These are phyloP conservation scores for Protomyces macrosporus DNA, from an alignment of 1,139 yeast genomes.

Conservation along the genomic window DNA sequence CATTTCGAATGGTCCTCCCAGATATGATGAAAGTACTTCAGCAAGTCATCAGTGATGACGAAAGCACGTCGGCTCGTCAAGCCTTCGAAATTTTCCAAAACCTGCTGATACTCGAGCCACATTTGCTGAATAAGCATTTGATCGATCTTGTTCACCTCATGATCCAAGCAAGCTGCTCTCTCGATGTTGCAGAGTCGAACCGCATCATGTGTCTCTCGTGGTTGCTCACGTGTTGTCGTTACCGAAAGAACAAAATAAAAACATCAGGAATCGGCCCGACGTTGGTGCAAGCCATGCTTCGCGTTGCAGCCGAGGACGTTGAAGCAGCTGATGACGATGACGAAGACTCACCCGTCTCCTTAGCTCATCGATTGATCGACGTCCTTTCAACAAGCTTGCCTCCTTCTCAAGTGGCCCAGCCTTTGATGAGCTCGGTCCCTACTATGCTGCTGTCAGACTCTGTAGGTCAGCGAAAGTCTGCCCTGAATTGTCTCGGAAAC, in stretches of 20 bases:
- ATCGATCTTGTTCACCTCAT: conserved; percentile 64
- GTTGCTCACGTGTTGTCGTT: conserved; percentile 73
- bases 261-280: conserved; percentile 72
- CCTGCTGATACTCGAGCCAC: conserved; percentile 67
- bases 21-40: conserved; percentile 75
- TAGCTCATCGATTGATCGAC: conserved; percentile 77
- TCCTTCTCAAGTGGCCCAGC: conserved; percentile 82
- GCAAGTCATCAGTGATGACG: conserved; percentile 64
- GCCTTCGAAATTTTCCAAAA: conserved; percentile 83
- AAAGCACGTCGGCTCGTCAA: conserved; percentile 58
- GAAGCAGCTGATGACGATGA: conserved; percentile 73
- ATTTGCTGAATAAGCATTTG: conserved; percentile 71
- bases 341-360: conserved; percentile 70
- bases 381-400: conserved; percentile 78
- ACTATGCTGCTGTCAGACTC: conserved; percentile 59
- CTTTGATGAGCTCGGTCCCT: conserved; percentile 67
- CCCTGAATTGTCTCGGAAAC: conserved; percentile 71
- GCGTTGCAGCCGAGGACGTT: conserved; percentile 79
- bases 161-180: conserved; percentile 59
- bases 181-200: conserved; percentile 67
- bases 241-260: conserved; percentile 40
- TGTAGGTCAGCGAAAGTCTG: conserved; percentile 81
- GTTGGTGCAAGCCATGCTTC: conserved; percentile 66
- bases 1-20: conserved; percentile 68
- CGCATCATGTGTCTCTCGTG: conserved; percentile 82